Evolutionary conservation across 441 rosid species (phyloP).

Genomic region (Sinapis alba): DNA sequence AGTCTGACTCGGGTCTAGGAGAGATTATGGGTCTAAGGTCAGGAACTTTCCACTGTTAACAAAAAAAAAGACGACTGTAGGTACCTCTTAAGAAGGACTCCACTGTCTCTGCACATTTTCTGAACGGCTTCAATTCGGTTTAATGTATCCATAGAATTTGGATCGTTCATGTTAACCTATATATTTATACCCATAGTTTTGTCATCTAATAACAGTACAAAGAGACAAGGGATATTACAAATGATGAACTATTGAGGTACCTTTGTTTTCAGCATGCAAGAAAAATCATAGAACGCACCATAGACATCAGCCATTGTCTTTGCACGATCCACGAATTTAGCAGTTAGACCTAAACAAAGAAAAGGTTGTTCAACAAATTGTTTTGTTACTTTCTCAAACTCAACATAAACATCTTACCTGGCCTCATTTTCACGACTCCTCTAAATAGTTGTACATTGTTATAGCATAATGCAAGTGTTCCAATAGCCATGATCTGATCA

Average conservation of each 20-base stretch:
- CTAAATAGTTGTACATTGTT: constrained; percentile 50
- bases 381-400: neutral
- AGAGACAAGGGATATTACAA: neutral
- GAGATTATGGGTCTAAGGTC: too few relatives aligned
- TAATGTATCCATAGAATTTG: constrained; percentile 61
- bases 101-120: constrained; percentile 69
- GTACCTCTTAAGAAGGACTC: constrained; percentile 63
- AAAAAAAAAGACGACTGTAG: neutral
- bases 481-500: constrained; percentile 78
- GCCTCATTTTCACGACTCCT: neutral
- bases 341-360: constrained; percentile 63
- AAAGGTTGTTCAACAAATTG: neutral
- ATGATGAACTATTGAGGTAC: constrained; percentile 35
- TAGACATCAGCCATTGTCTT: constrained; percentile 88
- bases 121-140: constrained; percentile 66
- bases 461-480: constrained; percentile 83
- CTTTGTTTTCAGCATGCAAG: constrained; percentile 76
- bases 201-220: neutral
- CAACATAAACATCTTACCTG: neutral
- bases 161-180: constrained; percentile 76
- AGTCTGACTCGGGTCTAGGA: too few relatives aligned
- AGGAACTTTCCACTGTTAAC: too few relatives aligned
- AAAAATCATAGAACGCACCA: constrained; percentile 86
- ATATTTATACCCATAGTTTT: neutral
- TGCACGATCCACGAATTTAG: constrained; percentile 77